A percentile compares a stretch with the other conserved stretches of the same genome.
Evolutionary conservation across 169 alveolate genomes (phyloP).

Genomic region (Plasmodium cynomolgi): DNA sequence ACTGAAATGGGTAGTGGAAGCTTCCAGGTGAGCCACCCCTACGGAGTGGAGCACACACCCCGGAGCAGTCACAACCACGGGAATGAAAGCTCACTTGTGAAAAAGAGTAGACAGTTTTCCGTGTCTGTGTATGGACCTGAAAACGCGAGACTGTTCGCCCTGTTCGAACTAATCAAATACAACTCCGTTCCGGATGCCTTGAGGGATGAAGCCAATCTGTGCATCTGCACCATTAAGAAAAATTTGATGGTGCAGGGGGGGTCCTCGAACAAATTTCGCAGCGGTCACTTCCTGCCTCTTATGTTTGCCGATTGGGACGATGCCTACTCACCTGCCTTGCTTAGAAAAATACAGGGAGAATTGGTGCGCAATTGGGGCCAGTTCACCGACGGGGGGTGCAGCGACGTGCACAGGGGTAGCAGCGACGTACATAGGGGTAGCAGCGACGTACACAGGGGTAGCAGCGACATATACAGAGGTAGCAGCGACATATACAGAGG

Average conservation of each 20-base stretch:
- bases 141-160: conserved; percentile 60
- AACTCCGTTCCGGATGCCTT: conserved; percentile 56
- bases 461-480: not conserved
- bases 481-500: not conserved
- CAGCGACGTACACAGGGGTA: not conserved
- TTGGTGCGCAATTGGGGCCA: not conserved
- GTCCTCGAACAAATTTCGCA: conserved; percentile 25
- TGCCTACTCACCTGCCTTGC: conserved; percentile 6
- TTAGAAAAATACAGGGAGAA: conserved; percentile 4
- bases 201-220: conserved; percentile 59
- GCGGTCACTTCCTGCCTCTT: conserved; percentile 36
- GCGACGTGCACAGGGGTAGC: too few relatives aligned
- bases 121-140: conserved; percentile 71
- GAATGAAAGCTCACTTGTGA: not conserved
- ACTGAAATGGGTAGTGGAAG: not conserved
- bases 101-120: conserved; percentile 67
- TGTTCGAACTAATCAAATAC: conserved; percentile 64
- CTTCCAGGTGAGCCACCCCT: not conserved
- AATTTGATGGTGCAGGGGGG: conserved; percentile 16
- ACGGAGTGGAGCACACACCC: not conserved
- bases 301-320: conserved; percentile 21
- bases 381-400: not conserved
- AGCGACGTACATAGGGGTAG: not conserved
- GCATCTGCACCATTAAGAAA: conserved; percentile 48
- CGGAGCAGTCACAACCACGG: not conserved